A percentile compares a stretch with the other conserved stretches of the same genome.
Conservation (phyloP, 2,329 filamentous ascomycete genomes). For the Curvularia verruculosa region DNA sequence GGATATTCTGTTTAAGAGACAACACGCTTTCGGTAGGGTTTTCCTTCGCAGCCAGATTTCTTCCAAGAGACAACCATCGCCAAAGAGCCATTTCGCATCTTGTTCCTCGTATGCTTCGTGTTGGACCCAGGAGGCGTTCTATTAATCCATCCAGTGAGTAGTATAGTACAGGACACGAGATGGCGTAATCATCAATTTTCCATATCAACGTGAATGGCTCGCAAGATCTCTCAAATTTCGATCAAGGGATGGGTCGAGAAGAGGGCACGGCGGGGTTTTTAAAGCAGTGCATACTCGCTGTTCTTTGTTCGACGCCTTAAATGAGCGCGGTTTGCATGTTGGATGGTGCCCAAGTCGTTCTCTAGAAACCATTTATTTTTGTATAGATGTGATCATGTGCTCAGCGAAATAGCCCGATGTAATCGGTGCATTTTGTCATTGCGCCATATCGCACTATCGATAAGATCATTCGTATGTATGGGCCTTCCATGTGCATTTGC, state of each 20-base stretch:
- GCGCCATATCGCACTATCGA: slow-evolving; percentile 17
- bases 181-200: background rate
- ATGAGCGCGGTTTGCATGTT: background rate
- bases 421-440: background rate
- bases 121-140: background rate
- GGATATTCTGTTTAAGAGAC: background rate
- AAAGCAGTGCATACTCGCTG: background rate
- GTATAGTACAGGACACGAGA: background rate
- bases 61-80: background rate
- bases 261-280: background rate
- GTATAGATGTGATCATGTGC: background rate
- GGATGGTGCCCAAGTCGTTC: background rate
- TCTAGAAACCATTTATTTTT: background rate
- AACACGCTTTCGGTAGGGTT: background rate
- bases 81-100: background rate
- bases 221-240: no score
- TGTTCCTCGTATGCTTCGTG: background rate
- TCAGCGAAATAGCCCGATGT: background rate
- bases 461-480: slow-evolving; percentile 13
- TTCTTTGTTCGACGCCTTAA: background rate
- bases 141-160: background rate
- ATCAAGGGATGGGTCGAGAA: background rate
- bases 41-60: background rate
- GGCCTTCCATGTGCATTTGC: background rate
- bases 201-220: background rate